Evolutionary conservation across 306 rosid genomes (phyloP).

Genomic region (Myrica gale): DNA sequence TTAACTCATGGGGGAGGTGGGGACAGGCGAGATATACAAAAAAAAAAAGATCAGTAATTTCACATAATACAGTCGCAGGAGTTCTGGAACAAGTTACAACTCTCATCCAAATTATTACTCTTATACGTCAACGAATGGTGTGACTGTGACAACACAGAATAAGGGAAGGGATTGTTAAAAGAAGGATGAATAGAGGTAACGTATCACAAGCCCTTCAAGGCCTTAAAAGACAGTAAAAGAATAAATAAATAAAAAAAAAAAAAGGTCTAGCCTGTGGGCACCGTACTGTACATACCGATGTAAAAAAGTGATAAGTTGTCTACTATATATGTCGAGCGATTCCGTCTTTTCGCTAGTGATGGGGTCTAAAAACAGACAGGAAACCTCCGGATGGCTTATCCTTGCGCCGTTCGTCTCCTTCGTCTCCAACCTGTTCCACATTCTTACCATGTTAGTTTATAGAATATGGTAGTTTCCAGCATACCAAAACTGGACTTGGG

Average conservation of each 20-base stretch:
- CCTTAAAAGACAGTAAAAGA: not conserved
- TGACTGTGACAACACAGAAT: not conserved
- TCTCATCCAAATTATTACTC: constrained; percentile 25
- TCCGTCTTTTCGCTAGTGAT: constrained; percentile 40
- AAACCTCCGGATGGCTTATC: constrained; percentile 57
- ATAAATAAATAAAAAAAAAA: not conserved
- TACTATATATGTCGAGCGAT: constrained; percentile 19
- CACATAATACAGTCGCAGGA: constrained; percentile 17
- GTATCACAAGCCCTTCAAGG: not conserved
- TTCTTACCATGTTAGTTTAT: not conserved
- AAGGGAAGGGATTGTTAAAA: constrained; percentile 23
- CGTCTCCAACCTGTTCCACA: constrained; percentile 59
- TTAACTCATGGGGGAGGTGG: not conserved
- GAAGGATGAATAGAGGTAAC: constrained; percentile 22
- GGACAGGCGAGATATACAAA: not conserved
- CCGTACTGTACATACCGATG: constrained; percentile 47
- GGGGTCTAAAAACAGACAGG: constrained; percentile 65
- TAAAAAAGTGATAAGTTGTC: constrained; percentile 26
- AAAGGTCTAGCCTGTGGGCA: constrained; percentile 13
- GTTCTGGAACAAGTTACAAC: constrained; percentile 18
- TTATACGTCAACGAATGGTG: not conserved
- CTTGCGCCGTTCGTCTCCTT: constrained; percentile 65
- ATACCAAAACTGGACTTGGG: not conserved
- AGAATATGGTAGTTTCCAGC: not conserved
- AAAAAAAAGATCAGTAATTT: not conserved